phyloP scores from a whole-genome alignment of 352 stramenopile species.

The Pythium dissimile region DNA sequence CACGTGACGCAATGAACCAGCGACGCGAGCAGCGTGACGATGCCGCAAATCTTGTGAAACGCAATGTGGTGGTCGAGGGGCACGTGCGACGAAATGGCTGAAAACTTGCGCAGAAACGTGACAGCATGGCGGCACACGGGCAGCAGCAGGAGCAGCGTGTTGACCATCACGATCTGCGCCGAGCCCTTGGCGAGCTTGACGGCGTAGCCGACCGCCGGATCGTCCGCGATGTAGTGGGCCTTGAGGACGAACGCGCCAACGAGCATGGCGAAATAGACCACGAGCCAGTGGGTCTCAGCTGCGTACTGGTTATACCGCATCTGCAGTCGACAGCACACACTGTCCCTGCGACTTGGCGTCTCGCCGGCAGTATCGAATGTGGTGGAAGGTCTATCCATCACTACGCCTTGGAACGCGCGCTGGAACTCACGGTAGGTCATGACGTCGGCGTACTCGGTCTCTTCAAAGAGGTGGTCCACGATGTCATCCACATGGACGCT shows the following conservation, averaged over 20 bases:
- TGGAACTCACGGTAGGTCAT: constrained; percentile 61
- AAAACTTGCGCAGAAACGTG: constrained; percentile 36
- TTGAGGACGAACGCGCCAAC: constrained; percentile 47
- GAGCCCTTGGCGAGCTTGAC: constrained; percentile 67
- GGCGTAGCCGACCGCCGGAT: constrained; percentile 53
- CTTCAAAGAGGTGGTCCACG: constrained; percentile 47
- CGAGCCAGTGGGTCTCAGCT: constrained; percentile 41
- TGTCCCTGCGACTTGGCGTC: constrained; percentile 23
- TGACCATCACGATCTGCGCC: constrained; percentile 67
- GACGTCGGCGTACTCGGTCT: constrained; percentile 27
- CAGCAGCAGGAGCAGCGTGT: constrained; percentile 69
- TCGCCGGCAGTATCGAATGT: background rate
- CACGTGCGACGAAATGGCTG: constrained; percentile 40
- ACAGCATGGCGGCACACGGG: constrained; percentile 76
- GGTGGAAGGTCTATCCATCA: background rate
- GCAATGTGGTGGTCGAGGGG: constrained; percentile 69
- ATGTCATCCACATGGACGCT: constrained; percentile 45
- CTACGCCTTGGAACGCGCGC: constrained; percentile 35
- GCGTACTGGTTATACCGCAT: constrained; percentile 48
- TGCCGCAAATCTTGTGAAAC: constrained; percentile 76
- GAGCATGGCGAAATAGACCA: constrained; percentile 48
- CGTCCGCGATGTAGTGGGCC: constrained; percentile 31
- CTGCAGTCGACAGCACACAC: constrained; percentile 10
- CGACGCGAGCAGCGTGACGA: constrained; percentile 57
- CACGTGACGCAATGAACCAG: constrained; percentile 51